A percentile compares a stretch with the other conserved stretches of the same genome.
These are phyloP conservation scores for Aspergillus pseudonomiae DNA, from an alignment of 2,329 filamentous ascomycete genomes.

Conservation along the genomic window DNA sequence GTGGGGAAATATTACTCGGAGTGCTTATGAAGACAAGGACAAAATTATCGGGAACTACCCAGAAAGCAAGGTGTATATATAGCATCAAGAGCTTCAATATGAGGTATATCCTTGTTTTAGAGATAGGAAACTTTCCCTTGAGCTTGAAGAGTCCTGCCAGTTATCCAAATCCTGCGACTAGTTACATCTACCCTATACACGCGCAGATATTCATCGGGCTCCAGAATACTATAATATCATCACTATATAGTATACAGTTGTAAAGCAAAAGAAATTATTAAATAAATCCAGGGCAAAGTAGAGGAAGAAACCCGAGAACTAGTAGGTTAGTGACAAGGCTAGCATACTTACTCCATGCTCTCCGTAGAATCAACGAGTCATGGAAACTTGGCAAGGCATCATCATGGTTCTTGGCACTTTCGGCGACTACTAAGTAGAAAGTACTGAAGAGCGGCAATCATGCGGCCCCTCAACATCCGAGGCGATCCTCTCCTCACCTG, in stretches of 20 bases:
- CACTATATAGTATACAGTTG: background rate
- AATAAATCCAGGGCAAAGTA: background rate
- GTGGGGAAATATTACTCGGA: too few relatives aligned
- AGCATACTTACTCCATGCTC: background rate
- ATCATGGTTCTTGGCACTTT: background rate
- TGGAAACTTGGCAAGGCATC: background rate
- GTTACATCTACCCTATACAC: background rate
- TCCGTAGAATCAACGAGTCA: background rate
- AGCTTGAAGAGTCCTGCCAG: background rate
- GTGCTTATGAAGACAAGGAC: background rate
- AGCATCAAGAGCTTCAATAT: background rate
- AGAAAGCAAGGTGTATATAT: background rate
- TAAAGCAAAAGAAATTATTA: background rate
- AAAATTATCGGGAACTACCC: background rate
- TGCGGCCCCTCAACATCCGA: slow-evolving; percentile 27
- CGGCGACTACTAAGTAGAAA: background rate
- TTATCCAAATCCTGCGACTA: background rate
- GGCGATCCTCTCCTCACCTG: slow-evolving; percentile 25
- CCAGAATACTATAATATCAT: background rate
- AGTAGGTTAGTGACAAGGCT: background rate
- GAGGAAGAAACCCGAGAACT: background rate
- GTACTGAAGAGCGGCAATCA: slow-evolving; percentile 13
- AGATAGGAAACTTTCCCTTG: background rate
- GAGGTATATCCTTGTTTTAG: background rate
- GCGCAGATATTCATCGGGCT: background rate